Percentiles rank a stretch among this genome's conserved stretches.
phyloP scores from a whole-genome alignment of 805 yeast genomes.

The Maudiozyma turicensis region DNA sequence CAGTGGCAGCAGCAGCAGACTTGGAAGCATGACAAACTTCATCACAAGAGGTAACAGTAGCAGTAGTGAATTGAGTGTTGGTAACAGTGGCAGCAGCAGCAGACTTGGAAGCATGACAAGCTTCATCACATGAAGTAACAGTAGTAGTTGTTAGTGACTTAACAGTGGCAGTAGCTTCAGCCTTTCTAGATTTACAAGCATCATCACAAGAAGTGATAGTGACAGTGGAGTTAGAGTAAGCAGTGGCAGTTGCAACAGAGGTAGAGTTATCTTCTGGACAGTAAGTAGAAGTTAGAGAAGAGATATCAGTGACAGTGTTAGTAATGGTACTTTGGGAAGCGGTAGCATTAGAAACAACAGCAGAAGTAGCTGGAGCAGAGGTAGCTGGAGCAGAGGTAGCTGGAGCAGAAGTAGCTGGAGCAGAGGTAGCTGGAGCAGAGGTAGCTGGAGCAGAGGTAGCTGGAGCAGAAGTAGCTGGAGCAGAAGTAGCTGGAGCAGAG shows the following conservation, averaged over 20 bases:
- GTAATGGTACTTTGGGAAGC: no score
- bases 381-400: background rate
- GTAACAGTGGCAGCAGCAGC: background rate
- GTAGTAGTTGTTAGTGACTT: no score
- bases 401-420: background rate
- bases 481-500: background rate
- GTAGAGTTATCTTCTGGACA: background rate
- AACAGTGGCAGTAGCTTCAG: background rate
- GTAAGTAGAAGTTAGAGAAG: background rate
- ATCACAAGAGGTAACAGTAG: background rate
- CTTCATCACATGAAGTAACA: no score
- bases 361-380: background rate
- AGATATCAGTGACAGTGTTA: no score
- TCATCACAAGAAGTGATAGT: slow-evolving; percentile 1
- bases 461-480: background rate
- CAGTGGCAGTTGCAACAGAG: background rate
- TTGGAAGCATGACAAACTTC: background rate
- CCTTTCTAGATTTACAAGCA: background rate
- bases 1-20: background rate
- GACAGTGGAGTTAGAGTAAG: background rate
- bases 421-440: background rate
- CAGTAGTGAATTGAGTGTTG: background rate
- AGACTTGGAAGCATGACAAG: background rate
- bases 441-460: background rate
- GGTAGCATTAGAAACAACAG: background rate